Conservation (phyloP, 2,329 filamentous ascomycete genomes). For the Penicillium nordicum region DNA sequence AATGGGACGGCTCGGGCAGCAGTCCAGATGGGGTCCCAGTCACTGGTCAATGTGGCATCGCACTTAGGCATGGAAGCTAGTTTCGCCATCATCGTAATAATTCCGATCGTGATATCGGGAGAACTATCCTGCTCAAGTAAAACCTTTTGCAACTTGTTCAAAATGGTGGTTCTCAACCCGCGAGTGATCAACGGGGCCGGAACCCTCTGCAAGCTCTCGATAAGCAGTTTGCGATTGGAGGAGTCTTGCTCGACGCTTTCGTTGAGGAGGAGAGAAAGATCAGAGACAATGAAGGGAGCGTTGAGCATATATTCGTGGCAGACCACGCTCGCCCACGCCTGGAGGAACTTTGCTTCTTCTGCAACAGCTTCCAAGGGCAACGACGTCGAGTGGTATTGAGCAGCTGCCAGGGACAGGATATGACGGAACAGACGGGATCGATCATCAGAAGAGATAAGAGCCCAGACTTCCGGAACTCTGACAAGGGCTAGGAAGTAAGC, state of each 20-base stretch:
- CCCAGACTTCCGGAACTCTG: constrained; percentile 30
- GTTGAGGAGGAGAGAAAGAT: constrained; percentile 34
- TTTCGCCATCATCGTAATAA: constrained; percentile 41
- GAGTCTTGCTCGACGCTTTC: constrained; percentile 31
- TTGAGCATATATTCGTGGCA: constrained; percentile 41
- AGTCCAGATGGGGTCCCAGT: constrained; percentile 37
- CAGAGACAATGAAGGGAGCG: constrained; percentile 32
- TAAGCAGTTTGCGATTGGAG: constrained; percentile 27
- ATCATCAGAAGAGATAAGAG: constrained; percentile 27
- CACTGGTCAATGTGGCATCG: constrained; percentile 34
- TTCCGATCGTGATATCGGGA: constrained; percentile 29
- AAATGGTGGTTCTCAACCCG: constrained; percentile 33
- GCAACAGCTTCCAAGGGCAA: constrained; percentile 27
- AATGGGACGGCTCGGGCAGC: constrained; percentile 35
- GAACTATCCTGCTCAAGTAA: constrained; percentile 28
- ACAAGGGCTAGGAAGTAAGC: constrained; percentile 36
- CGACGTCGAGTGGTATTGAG: constrained; percentile 26
- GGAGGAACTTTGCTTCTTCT: constrained; percentile 31
- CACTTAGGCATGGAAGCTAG: constrained; percentile 41
- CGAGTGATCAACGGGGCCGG: constrained; percentile 37
- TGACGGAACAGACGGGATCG: constrained; percentile 34
- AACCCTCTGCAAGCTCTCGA: constrained; percentile 38
- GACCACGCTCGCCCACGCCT: constrained; percentile 38
- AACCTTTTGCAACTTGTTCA: constrained; percentile 36
- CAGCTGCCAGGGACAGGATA: constrained; percentile 32